These are phyloP conservation scores for Nicotiana attenuata DNA, from an alignment of 257 asterid genomes.

Conservation along the genomic window DNA sequence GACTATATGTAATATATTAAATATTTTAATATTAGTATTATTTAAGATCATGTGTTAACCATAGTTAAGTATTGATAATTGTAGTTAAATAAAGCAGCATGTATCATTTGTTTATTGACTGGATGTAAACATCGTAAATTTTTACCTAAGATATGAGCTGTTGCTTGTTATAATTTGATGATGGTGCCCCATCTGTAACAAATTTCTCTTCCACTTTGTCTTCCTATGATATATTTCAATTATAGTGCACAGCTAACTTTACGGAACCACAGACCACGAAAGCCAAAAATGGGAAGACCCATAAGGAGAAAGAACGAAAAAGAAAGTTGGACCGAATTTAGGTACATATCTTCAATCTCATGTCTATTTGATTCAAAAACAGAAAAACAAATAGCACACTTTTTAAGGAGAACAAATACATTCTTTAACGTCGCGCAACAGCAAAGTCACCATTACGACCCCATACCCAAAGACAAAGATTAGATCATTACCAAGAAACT, in stretches of 20 bases:
- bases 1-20: too few relatives aligned
- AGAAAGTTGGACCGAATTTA: neutral
- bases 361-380: neutral
- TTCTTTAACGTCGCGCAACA: neutral
- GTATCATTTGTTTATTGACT: too few relatives aligned
- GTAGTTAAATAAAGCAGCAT: too few relatives aligned
- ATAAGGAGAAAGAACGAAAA: neutral
- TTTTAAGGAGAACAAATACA: neutral
- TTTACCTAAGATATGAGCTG: neutral
- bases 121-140: too few relatives aligned
- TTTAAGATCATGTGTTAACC: too few relatives aligned
- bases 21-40: too few relatives aligned
- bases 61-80: too few relatives aligned
- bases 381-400: neutral
- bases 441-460: neutral
- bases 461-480: neutral
- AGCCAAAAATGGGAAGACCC: neutral
- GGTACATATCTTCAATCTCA: neutral
- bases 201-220: neutral
- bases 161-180: neutral
- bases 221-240: conserved; percentile 1
- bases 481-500: neutral
- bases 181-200: neutral
- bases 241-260: neutral
- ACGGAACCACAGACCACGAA: conserved; percentile 2